Evolutionary conservation across 768 basidiomycete genomes (phyloP).

Genomic region (Tephrocybe rancida): DNA sequence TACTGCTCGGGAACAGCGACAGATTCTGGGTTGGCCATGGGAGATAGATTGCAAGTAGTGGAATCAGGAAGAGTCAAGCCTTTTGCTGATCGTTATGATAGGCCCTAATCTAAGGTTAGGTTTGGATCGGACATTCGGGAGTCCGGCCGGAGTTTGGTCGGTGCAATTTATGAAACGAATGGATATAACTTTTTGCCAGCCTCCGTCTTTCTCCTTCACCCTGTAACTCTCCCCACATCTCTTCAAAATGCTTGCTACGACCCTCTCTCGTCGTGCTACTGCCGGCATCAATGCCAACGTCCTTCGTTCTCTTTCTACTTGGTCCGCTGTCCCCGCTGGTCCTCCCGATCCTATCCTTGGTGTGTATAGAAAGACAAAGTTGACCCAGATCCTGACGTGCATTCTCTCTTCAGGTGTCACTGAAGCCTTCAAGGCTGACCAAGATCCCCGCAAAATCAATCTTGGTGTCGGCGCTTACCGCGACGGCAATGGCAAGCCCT

Average conservation of each 20-base stretch:
- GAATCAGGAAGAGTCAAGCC: slow-evolving; percentile 2
- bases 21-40: slow-evolving; percentile 15
- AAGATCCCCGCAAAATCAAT: slow-evolving; percentile 91
- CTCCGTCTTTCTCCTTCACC: slow-evolving; percentile 19
- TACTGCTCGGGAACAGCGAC: slow-evolving; percentile 11
- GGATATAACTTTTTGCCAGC: slow-evolving; percentile 2
- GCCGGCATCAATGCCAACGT: slow-evolving; percentile 36
- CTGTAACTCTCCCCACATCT: slow-evolving; percentile 20
- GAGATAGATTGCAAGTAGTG: too few relatives aligned
- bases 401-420: slow-evolving; percentile 66
- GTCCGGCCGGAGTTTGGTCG: slow-evolving; percentile 6
- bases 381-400: slow-evolving; percentile 9
- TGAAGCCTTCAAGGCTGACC: slow-evolving; percentile 97
- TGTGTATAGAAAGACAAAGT: slow-evolving; percentile 29
- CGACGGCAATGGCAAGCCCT: slow-evolving; percentile 93
- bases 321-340: slow-evolving; percentile 83
- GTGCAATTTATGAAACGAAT: background rate
- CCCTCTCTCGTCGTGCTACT: slow-evolving; percentile 53
- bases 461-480: slow-evolving; percentile 97
- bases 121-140: slow-evolving; percentile 5
- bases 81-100: slow-evolving; percentile 12
- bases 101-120: slow-evolving; percentile 23
- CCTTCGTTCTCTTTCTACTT: slow-evolving; percentile 63
- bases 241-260: slow-evolving; percentile 47
- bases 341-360: slow-evolving; percentile 95